Percentiles rank a stretch among this genome's conserved stretches.
These are phyloP conservation scores for Choiromyces venosus DNA, from an alignment of 495 filamentous ascomycete genomes.

Conservation along the genomic window DNA sequence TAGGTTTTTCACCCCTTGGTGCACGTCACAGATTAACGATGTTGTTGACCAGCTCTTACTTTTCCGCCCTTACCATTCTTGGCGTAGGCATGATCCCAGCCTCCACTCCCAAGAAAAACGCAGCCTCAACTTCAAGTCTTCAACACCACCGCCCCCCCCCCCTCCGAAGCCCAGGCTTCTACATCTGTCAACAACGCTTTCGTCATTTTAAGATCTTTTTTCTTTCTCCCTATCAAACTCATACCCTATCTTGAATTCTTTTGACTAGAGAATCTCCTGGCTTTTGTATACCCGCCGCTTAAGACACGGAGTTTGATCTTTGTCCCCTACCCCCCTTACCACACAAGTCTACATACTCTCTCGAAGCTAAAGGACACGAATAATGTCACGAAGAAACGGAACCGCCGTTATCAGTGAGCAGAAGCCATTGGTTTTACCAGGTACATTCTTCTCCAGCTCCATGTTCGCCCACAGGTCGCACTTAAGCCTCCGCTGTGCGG, in stretches of 20 bases:
- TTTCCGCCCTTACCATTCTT: not conserved
- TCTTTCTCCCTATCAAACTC: not conserved
- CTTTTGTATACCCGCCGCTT: not conserved
- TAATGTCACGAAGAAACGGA: slow-evolving; percentile 35
- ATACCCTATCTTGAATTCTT: not conserved
- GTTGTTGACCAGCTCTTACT: not conserved
- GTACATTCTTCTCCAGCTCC: not conserved
- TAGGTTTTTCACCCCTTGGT: not conserved
- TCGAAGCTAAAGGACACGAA: not conserved
- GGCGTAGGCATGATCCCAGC: not conserved
- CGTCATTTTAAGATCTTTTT: not conserved
- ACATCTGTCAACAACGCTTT: not conserved
- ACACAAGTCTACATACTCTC: not conserved
- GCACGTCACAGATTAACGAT: not conserved
- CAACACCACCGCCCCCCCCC: not conserved
- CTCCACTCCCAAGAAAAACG: not conserved
- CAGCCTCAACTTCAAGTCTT: not conserved
- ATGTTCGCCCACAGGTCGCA: not conserved
- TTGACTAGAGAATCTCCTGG: not conserved
- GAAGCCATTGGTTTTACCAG: not conserved
- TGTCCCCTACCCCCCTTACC: not conserved
- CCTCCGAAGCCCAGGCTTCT: not conserved
- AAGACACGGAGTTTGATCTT: not conserved
- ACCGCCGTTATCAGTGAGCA: slow-evolving; percentile 15
- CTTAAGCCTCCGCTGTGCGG: not conserved